Evolutionary conservation across 139 green algal species (phyloP), one percentile per base, ranked within the genome.

Genomic region (Chlamydomonas sp.): DNA sequence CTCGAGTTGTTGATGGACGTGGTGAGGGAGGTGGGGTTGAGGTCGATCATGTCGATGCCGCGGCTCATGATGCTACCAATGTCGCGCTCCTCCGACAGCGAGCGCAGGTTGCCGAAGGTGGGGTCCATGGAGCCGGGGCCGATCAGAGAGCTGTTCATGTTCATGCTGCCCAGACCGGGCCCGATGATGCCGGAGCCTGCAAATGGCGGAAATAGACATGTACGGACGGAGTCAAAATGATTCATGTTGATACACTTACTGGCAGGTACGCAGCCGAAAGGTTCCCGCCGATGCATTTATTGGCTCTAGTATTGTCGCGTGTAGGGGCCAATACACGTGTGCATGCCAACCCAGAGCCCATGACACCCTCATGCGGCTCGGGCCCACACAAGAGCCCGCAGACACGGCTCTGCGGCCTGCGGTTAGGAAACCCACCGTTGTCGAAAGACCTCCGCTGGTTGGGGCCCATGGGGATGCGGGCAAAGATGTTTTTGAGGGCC

Each of bases 141-240:
- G 17, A 88, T 88, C 10, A 88, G 83, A 63, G 66, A 76, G 83
- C 63, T 88, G 75, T 76, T 64, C 63, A 87, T 84, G 87, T 9
- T 83, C 58, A 87, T 74, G 61, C 86, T 67, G n/a, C 82, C 90
- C 49, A 95, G 86, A 82, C 90, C 90, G 15, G 93, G 91, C 12
- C 93, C 93, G 16, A 95, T 91, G 88, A 95, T 95, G 77, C 89
- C 87, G 18, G 93, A 91, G 58, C 90, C 90, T 93, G 86, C 17
- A 77, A 10, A 3, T 16, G 17, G 3, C 73, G 5, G 61, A 31
- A 49, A 49, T 0, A 49, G 31, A 49, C 31, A 49, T 49, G 31
- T 49, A 49, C 31, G 31, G 31, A 49, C 31, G 31, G 31, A 49
- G 31, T 49, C 31, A 49, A 49, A 49, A 49, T 49, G 31, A 49